phyloP scores from a whole-genome alignment of 2,329 filamentous ascomycete genomes.

The Alternaria ventricosa region DNA sequence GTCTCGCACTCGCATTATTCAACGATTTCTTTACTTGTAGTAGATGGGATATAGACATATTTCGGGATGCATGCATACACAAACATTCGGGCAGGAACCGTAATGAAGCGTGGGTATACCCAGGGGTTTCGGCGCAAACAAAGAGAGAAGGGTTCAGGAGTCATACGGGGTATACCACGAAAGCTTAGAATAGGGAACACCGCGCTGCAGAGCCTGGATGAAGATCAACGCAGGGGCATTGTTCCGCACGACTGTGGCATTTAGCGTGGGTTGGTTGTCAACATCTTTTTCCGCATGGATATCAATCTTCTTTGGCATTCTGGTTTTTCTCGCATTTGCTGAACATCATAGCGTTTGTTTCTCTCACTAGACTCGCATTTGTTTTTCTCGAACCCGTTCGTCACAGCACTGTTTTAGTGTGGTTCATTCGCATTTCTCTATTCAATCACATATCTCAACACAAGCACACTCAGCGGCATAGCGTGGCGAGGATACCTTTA shows the following conservation, averaged over 20 bases:
- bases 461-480: slow-evolving; percentile 20
- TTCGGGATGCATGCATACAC: slow-evolving; percentile 1
- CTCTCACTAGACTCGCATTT: slow-evolving; percentile 26
- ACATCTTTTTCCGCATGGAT: slow-evolving; percentile 23
- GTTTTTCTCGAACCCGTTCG: slow-evolving; percentile 12
- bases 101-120: slow-evolving; percentile 29
- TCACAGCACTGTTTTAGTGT: slow-evolving; percentile 31
- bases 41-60: not conserved
- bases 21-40: slow-evolving; percentile 3
- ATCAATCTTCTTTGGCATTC: slow-evolving; percentile 25
- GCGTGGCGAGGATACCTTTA: slow-evolving; percentile 30
- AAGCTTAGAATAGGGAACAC: slow-evolving; percentile 10
- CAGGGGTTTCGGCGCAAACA: slow-evolving; percentile 11
- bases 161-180: slow-evolving; percentile 9
- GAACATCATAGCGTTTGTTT: slow-evolving; percentile 37
- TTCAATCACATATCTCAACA: slow-evolving; percentile 16
- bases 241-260: slow-evolving; percentile 46
- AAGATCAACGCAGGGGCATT: slow-evolving; percentile 21
- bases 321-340: slow-evolving; percentile 19
- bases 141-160: not conserved
- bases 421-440: slow-evolving; percentile 28
- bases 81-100: slow-evolving; percentile 37
- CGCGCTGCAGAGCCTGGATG: slow-evolving; percentile 21
- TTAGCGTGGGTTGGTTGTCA: slow-evolving; percentile 44
- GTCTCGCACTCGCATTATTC: not conserved